These are phyloP conservation scores for Globisporangium polare DNA, from an alignment of 352 stramenopile species.

Conservation along the genomic window DNA sequence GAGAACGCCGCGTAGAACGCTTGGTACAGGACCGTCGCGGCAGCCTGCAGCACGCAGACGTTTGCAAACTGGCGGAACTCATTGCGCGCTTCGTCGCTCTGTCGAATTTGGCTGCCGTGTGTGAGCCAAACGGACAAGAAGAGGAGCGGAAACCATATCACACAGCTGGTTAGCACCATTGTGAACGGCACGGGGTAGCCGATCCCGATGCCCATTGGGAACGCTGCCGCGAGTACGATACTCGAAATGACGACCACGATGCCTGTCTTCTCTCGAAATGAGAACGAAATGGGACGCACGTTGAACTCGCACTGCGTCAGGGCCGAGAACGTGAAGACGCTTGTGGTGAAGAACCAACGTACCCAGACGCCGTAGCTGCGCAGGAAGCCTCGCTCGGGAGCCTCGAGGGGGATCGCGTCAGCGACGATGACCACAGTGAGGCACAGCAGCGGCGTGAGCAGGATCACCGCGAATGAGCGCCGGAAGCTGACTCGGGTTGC, in stretches of 20 bases:
- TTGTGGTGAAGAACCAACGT: background rate
- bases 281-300: background rate
- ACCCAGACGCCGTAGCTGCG: background rate
- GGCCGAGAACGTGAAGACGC: background rate
- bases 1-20: conserved; percentile 28
- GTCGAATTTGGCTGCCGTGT: background rate
- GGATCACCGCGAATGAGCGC: background rate
- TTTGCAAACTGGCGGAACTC: background rate
- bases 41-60: background rate
- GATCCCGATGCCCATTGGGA: background rate
- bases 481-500: background rate
- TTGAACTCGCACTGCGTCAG: background rate
- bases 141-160: conserved; percentile 1
- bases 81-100: background rate
- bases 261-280: background rate
- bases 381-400: background rate
- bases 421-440: background rate
- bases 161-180: conserved; percentile 11
- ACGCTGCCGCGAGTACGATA: background rate
- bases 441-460: background rate
- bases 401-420: background rate
- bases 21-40: conserved; percentile 22
- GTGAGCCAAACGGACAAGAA: background rate
- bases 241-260: background rate
- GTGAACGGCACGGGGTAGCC: conserved; percentile 32